Evolutionary conservation across 257 asterid species (phyloP), one percentile per base, ranked within the genome.

Genomic region (Scutellaria minor): DNA sequence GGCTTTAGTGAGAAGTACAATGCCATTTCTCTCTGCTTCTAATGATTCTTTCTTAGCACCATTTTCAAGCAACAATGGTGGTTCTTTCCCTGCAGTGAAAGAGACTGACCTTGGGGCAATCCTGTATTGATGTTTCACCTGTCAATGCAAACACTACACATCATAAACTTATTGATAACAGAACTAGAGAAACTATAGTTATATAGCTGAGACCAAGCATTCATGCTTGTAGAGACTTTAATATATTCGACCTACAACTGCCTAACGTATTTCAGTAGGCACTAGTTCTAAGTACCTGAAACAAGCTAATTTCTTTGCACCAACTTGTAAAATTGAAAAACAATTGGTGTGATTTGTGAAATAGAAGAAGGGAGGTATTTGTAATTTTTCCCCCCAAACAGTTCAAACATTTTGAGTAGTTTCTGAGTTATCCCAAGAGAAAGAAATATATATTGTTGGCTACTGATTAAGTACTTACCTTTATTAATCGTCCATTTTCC

Each of bases 121-220:
- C 78, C 92, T 85, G 86, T 90, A 92, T 71, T 80, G 93, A 81
- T 84, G 83, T 84, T 88, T 91, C 85, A 89, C 96, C 99, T 95
- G 87, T 64, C 65, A 70, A 82, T 24, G 42, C 75, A 77, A 70
- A 74, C 45, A 15, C 69, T 14, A 9, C 51, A 41, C 10, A 68
- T 50, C 61, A 56, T 35, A 51, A 54, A 14, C 24, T 55, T 50
- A 73, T 42, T 39, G 75, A 47, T 39, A 20, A 31, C 5, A 62
- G 51, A 62, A 67, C 57, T 41, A 27, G 40, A 13, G 58, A 50
- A 35, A 45, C 45, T 39, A 37, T 12, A 40, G 31, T 45, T 3
- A 13, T n/a, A 13, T 18, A 18, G 18, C 39, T 4, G 51, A 62
- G 58, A 73, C 12, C 42, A 35, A 9, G 40, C 57, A 40, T 62